These are phyloP conservation scores for Sphaerulina populicola DNA, from an alignment of 2,329 filamentous ascomycete species.

Conservation along the genomic window DNA sequence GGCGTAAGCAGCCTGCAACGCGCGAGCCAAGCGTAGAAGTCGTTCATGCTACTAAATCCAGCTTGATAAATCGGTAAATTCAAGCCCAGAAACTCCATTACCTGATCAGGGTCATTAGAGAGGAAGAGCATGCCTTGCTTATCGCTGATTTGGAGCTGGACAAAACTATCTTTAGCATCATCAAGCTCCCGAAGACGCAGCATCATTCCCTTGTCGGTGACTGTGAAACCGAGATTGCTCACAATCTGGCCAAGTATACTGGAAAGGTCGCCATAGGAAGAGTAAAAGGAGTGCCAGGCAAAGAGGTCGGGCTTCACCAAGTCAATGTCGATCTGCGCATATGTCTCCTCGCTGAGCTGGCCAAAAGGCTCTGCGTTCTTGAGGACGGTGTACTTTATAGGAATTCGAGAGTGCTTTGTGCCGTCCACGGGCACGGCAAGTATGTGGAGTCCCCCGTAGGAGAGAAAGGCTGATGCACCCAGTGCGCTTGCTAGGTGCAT, in stretches of 20 bases:
- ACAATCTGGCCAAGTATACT: slow-evolving; percentile 58
- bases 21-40: slow-evolving; percentile 55
- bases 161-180: slow-evolving; percentile 37
- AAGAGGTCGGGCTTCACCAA: slow-evolving; percentile 41
- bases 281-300: slow-evolving; percentile 59
- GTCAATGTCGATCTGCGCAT: slow-evolving; percentile 62
- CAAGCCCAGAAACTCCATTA: slow-evolving; percentile 58
- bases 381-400: slow-evolving; percentile 15
- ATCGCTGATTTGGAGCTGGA: slow-evolving; percentile 17
- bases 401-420: neutral
- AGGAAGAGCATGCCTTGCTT: slow-evolving; percentile 52
- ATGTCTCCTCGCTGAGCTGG: slow-evolving; percentile 20
- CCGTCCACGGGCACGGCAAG: slow-evolving; percentile 23
- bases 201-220: slow-evolving; percentile 55
- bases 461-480: slow-evolving; percentile 36
- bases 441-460: slow-evolving; percentile 10
- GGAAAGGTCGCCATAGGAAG: slow-evolving; percentile 65
- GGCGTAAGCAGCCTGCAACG: slow-evolving; percentile 52
- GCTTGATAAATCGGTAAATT: slow-evolving; percentile 43
- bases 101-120: slow-evolving; percentile 47
- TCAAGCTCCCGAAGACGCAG: slow-evolving; percentile 64
- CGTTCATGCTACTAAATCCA: slow-evolving; percentile 49
- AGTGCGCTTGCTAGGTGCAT: slow-evolving; percentile 38
- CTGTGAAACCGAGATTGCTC: slow-evolving; percentile 56
- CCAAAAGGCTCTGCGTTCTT: slow-evolving; percentile 3